Evolutionary conservation across 169 alveolate species (phyloP).

Genomic region (Perkinsus marinus): DNA sequence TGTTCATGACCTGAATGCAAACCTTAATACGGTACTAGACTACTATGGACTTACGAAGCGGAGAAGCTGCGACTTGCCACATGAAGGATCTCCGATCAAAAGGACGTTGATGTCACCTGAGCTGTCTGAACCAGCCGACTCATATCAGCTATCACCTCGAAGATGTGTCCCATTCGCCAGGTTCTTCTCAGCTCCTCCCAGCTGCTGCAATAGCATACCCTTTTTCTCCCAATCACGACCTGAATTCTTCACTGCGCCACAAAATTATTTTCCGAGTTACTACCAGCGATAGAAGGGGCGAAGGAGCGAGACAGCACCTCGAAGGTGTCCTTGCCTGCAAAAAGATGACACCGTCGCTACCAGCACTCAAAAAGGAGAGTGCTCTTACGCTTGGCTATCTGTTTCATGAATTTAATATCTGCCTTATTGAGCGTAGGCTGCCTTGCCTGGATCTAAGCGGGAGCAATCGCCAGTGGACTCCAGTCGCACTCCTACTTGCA

Average conservation of each 20-base stretch:
- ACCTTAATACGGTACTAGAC: conserved; percentile 14
- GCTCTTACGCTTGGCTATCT: conserved; percentile 48
- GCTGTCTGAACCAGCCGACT: neutral
- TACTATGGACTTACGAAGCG: conserved; percentile 44
- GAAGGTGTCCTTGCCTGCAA: conserved; percentile 58
- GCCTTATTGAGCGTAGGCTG: neutral
- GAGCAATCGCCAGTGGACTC: neutral
- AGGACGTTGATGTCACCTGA: conserved; percentile 80
- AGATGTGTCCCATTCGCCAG: conserved; percentile 78
- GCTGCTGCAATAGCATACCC: conserved; percentile 75
- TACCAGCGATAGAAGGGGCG: conserved; percentile 96
- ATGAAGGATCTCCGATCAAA: conserved; percentile 95
- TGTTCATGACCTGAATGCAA: conserved; percentile 43
- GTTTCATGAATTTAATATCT: conserved; percentile 10
- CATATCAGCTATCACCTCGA: conserved; percentile 61
- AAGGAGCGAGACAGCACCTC: conserved; percentile 76
- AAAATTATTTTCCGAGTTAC: conserved; percentile 74
- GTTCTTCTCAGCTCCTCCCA: conserved; percentile 85
- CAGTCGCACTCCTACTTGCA: neutral
- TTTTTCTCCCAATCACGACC: conserved; percentile 72
- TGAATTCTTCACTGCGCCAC: conserved; percentile 66
- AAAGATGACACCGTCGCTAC: conserved; percentile 34
- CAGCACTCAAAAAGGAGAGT: too few relatives aligned
- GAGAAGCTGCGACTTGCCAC: conserved; percentile 94
- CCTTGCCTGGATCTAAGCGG: neutral